Base-by-base conservation (phyloP, 2,329 filamentous ascomycete genomes). In the Penicillium paneum region DNA sequence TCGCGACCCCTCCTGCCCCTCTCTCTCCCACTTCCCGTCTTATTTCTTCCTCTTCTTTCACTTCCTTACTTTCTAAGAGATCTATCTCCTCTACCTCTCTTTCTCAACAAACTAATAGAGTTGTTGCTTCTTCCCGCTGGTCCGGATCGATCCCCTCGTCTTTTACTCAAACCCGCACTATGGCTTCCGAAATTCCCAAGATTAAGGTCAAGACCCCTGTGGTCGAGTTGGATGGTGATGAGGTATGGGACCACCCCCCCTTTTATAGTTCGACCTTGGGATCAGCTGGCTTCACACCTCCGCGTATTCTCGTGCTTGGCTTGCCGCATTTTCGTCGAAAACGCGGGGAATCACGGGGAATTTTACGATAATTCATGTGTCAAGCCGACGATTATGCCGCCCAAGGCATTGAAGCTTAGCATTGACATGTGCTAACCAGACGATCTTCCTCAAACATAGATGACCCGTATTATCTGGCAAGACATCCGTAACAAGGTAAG, bases 191-290 rank as follows among this genome's bases (percentile, higher is more conserved):
- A 56, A 80, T n/a, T n/a, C n/a, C 83, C 71, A 99, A 97, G 88
- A 97, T 97, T 84, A 94, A 96, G 85, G 94, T 99, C 81, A 92
- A 96, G 86, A 97, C 96, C 79, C 94, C 94, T 64, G 87, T 99
- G 74, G 94, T 99, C 76, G 94, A 97, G 81, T 85, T 97, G 69
- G 93, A 97, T 75, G 93, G 93, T 71, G 84, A 87, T 76, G 85
- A 87, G 72, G 74, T 76, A 73, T 56, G 71, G 57, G 57, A 17
- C 5, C 34, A 7, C 15, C 12, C 28, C 42, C 42, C 26, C 19
- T 48, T 59, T 64, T 58, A 54, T 52, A 56, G 31, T 36, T 54
- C 44, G 24, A 55, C 50, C 43, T 51, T 56, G 57, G 26, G 38
- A 54, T 38, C 39, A 45, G 46, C 29, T 44, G 46, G 55, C 63